Conservation (phyloP, 2,329 filamentous ascomycete genomes). For the Talaromyces sp. region DNA sequence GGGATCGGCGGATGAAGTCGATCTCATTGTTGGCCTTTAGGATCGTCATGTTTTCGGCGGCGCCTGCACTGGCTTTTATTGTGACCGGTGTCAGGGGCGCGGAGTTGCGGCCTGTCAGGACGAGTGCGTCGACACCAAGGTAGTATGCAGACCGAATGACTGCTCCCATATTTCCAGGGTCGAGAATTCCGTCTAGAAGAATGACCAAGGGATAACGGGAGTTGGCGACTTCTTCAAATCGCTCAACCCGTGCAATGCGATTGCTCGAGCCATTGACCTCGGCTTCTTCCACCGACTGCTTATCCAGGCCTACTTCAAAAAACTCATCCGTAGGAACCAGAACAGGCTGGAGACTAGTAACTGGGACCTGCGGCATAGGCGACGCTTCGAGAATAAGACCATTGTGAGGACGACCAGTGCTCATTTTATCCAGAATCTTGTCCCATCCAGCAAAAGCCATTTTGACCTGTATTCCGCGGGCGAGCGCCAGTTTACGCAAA, state of each 20-base stretch:
- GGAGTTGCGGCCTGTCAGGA: slow-evolving; percentile 69
- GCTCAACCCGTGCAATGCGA: slow-evolving; percentile 42
- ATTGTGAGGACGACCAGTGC: slow-evolving; percentile 79
- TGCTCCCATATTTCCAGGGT: slow-evolving; percentile 85
- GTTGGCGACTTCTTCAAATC: slow-evolving; percentile 20
- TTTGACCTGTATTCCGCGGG: slow-evolving; percentile 53
- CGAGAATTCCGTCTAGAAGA: slow-evolving; percentile 54
- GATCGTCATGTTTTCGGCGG: slow-evolving; percentile 73
- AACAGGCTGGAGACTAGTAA: slow-evolving; percentile 56
- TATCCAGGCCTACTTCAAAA: slow-evolving; percentile 59
- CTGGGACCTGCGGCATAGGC: slow-evolving; percentile 69
- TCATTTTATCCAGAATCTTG: slow-evolving; percentile 77
- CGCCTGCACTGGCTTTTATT: slow-evolving; percentile 84
- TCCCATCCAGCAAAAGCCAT: slow-evolving; percentile 61
- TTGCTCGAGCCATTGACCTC: slow-evolving; percentile 65
- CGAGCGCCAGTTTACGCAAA: slow-evolving; percentile 40
- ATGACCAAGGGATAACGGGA: slow-evolving; percentile 41
- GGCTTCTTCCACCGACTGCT: slow-evolving; percentile 71
- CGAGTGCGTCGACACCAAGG: slow-evolving; percentile 81
- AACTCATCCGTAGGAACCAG: slow-evolving; percentile 45
- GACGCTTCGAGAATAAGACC: slow-evolving; percentile 85
- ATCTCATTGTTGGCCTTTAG: slow-evolving; percentile 66
- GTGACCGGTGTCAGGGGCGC: slow-evolving; percentile 72
- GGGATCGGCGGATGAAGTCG: slow-evolving; percentile 67
- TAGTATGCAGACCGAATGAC: slow-evolving; percentile 87